Conservation (phyloP, 2,329 filamentous ascomycete genomes). For the Aspergillus arachidicola region DNA sequence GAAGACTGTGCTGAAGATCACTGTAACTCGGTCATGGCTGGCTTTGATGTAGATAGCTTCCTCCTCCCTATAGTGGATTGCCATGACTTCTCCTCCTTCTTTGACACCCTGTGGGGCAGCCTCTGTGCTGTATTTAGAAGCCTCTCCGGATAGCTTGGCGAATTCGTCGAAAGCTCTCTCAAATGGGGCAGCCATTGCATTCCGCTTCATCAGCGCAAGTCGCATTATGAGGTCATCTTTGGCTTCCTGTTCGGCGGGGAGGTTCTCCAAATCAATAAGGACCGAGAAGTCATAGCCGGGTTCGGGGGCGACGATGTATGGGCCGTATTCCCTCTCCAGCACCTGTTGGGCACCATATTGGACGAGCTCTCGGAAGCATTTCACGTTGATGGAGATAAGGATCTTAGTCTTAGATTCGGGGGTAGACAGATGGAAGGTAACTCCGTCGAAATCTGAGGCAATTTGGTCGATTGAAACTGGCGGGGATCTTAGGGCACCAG, state of each 20-base stretch:
- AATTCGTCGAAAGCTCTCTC: slow-evolving; percentile 96
- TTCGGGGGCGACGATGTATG: slow-evolving; percentile 85
- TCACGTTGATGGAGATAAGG: slow-evolving; percentile 88
- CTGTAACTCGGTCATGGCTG: slow-evolving; percentile 93
- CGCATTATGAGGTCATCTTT: slow-evolving; percentile 84
- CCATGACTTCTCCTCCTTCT: slow-evolving; percentile 90
- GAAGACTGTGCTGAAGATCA: slow-evolving; percentile 99
- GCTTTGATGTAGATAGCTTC: slow-evolving; percentile 99
- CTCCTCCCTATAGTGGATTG: slow-evolving; percentile 97
- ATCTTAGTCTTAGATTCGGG: slow-evolving; percentile 94
- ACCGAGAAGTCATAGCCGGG: slow-evolving; percentile 95
- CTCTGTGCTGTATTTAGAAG: slow-evolving; percentile 89
- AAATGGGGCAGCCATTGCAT: slow-evolving; percentile 98
- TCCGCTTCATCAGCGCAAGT: slow-evolving; percentile 91
- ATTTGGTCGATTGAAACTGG: slow-evolving; percentile 94
- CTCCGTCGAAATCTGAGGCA: slow-evolving; percentile 97
- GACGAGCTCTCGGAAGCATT: slow-evolving; percentile 90
- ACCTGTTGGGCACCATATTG: slow-evolving; percentile 91
- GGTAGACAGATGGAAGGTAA: slow-evolving; percentile 97
- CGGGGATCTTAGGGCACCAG: slow-evolving; percentile 63
- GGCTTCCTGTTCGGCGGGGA: slow-evolving; percentile 82
- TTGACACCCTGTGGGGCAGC: slow-evolving; percentile 86
- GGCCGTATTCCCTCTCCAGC: slow-evolving; percentile 90
- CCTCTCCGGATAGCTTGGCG: slow-evolving; percentile 80
- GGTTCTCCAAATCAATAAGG: slow-evolving; percentile 80